Percentiles rank a stretch among this genome's conserved stretches.
These are phyloP conservation scores for Ogataea haglerorum DNA, from an alignment of 805 yeast genomes.

Conservation along the genomic window DNA sequence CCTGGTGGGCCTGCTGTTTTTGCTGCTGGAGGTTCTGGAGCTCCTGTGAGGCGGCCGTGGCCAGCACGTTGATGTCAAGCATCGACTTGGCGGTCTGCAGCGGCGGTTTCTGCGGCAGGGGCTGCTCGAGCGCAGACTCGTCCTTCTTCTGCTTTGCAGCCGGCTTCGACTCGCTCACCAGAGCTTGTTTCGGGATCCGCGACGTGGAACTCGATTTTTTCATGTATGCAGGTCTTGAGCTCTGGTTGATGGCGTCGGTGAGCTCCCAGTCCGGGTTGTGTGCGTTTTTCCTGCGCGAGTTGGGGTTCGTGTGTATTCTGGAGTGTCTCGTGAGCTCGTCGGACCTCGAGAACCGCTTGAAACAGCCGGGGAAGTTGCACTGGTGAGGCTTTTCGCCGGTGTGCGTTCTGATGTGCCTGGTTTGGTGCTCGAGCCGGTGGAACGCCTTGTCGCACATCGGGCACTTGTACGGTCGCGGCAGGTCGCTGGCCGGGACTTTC, in stretches of 20 bases:
- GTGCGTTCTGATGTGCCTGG: slow-evolving; percentile 87
- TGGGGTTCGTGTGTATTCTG: slow-evolving; percentile 69
- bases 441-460: slow-evolving; percentile 82
- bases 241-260: slow-evolving; percentile 16
- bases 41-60: slow-evolving; percentile 55
- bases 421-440: slow-evolving; percentile 85
- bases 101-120: slow-evolving; percentile 19
- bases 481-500: slow-evolving; percentile 25
- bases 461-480: slow-evolving; percentile 73
- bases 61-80: slow-evolving; percentile 48
- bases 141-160: slow-evolving; percentile 14
- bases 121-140: slow-evolving; percentile 16
- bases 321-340: slow-evolving; percentile 87
- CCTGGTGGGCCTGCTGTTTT: slow-evolving; percentile 14
- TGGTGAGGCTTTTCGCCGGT: slow-evolving; percentile 92
- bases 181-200: slow-evolving; percentile 11
- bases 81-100: slow-evolving; percentile 21
- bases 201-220: slow-evolving; percentile 21
- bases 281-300: slow-evolving; percentile 29
- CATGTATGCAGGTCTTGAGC: slow-evolving; percentile 9
- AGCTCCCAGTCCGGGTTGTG: slow-evolving; percentile 15
- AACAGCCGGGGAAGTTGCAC: slow-evolving; percentile 81
- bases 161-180: slow-evolving; percentile 4
- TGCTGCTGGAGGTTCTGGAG: slow-evolving; percentile 39
- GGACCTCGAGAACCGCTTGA: slow-evolving; percentile 71